Base-by-base conservation (phyloP, 2,329 filamentous ascomycete genomes). In the Exserohilum turcica region DNA sequence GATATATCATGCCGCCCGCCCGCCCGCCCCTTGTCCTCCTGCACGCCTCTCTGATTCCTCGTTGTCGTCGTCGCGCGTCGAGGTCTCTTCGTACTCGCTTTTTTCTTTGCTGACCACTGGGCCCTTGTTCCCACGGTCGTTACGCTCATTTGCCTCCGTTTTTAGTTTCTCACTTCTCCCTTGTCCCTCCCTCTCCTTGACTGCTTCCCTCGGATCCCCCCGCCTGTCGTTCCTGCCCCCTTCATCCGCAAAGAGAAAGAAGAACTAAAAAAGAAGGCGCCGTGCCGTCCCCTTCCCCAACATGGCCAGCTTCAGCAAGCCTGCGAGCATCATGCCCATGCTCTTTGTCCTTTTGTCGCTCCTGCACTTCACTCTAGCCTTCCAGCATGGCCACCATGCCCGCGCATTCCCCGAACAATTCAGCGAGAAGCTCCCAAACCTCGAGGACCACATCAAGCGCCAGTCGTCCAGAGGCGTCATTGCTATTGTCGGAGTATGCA, bases 261-360 rank as follows among this genome's bases (percentile, higher is more conserved):
- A 53, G 56, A 49, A 46, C 48, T 48, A 32, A 37, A 51, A n/a
- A n/a, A n/a, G n/a, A n/a, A n/a, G n/a, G n/a, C n/a, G n/a, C n/a
- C n/a, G n/a, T n/a, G n/a, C n/a, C n/a, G 45, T 44, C 28, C 4
- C 45, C 51, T 29, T 51, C 52, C 48, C 50, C 54, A 45, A 24
- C 48, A 74, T 74, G 71, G 71, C 66, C 31, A 65, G 59, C 65
- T 68, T 65, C 58, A 73, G 71, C 66, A 73, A 73, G 57, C 70
- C 70, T 33, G 48, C 61, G 49, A 65, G 60, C 62, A 59, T 72
- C 45, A 59, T 72, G 59, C 60, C 68, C 63, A 67, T 69, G 61
- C 48, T 74, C 48, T 60, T 74, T 54, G 62, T 68, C 16, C 50
- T 74, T 38, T 60, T 74, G 43, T 53, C 72, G 45, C 57, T 73